Base-by-base conservation (phyloP, 1,284 basidiomycete species). In the Earliella scabrosa region DNA sequence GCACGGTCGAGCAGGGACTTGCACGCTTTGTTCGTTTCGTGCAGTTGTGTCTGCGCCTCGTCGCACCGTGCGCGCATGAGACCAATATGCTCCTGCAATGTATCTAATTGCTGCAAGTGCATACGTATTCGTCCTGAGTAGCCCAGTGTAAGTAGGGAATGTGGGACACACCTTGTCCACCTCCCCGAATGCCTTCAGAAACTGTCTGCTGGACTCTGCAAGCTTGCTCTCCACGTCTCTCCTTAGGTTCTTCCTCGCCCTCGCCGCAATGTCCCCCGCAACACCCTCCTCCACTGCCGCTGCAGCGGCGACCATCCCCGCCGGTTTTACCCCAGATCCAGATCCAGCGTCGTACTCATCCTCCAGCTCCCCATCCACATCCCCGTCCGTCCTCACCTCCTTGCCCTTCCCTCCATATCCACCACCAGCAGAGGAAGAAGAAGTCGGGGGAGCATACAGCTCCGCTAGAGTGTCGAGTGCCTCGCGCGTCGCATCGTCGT, bases 1-100 rank as follows among this genome's bases (percentile, higher is more conserved):
- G 95, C 95, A 27, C 91, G 85, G 66, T 96, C 93, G 1, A 98
- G 80, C n/a, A 98, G 72, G 43, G 87, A 85, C 59, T 85, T 87
- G 65, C 94, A 96, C 0, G 90, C 86, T 54, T 87, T 84, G 59
- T 88, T 90, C 1, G 93, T 93, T 21, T 86, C 76, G 40, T 82
- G 81, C 21, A 97, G 77, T 55, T 95, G 90, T 1, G 77, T 75
- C 66, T 97, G 90, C 1, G 93, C 92, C 57, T 92, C 85, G 66
- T 93, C 89, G 66, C 93, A 95, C 59, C 86, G 84, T n/a, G 74
- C 59, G 49, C 88, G 85, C 93, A 97, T 95, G 10, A 85, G 83
- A 32, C 78, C 76, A 55, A 95, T 82, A 68, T 95, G 89, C 10
- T 77, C 77, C 66, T 94, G 86, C 20, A 96, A 74, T 34, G 85